A percentile compares a stretch with the other conserved stretches of the same genome.
phyloP scores from a whole-genome alignment of 1,284 basidiomycete species.

The Ustilago loliicola region DNA sequence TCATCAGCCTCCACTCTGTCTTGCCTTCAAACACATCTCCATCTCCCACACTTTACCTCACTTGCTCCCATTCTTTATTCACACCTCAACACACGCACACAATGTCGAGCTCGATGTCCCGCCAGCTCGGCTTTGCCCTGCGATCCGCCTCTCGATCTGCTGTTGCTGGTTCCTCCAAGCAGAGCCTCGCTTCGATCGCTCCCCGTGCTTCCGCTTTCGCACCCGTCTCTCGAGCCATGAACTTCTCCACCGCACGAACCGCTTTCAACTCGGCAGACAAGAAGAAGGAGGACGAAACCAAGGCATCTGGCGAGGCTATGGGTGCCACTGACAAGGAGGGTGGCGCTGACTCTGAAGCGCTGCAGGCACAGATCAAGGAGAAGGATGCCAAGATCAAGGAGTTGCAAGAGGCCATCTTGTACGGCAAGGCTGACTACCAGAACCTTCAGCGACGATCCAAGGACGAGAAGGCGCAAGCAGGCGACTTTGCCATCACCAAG shows the following conservation, averaged over 20 bases:
- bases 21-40: background rate
- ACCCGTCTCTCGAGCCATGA: conserved; percentile 27
- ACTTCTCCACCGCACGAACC: conserved; percentile 40
- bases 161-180: conserved; percentile 42
- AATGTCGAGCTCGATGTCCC: conserved; percentile 47
- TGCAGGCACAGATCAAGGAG: conserved; percentile 64
- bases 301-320: conserved; percentile 57
- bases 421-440: conserved; percentile 83
- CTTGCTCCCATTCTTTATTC: background rate
- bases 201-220: conserved; percentile 22
- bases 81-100: background rate
- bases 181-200: conserved; percentile 26
- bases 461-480: conserved; percentile 90
- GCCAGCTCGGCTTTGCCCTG: conserved; percentile 39
- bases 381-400: conserved; percentile 70
- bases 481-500: conserved; percentile 90
- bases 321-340: conserved; percentile 46
- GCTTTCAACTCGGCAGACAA: conserved; percentile 32
- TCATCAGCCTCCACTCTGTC: conserved; percentile 16
- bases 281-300: conserved; percentile 54
- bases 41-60: background rate
- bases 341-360: conserved; percentile 17
- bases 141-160: conserved; percentile 35
- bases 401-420: conserved; percentile 66
- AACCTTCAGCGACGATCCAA: conserved; percentile 91